These are phyloP conservation scores for Kluyveromyces sp. DNA, from an alignment of 1,139 yeast genomes.

Conservation along the genomic window DNA sequence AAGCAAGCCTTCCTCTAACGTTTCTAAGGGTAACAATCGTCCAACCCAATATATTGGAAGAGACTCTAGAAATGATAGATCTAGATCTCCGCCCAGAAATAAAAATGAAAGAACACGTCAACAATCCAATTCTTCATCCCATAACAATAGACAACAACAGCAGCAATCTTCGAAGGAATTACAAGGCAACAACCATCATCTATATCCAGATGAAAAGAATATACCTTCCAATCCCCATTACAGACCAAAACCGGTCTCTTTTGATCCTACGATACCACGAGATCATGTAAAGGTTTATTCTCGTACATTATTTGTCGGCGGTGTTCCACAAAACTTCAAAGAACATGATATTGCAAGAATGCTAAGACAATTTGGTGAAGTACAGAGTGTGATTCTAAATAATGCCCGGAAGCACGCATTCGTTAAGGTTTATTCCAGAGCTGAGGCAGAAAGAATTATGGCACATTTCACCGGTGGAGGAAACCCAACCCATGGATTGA, in stretches of 20 bases:
- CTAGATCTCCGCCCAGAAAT: constrained; percentile 7
- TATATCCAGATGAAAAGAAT: constrained; percentile 49
- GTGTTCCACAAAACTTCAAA: constrained; percentile 77
- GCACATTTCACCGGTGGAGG: constrained; percentile 40
- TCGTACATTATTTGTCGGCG: constrained; percentile 89
- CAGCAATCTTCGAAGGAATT: constrained; percentile 15
- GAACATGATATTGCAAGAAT: constrained; percentile 60
- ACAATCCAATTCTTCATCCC: constrained; percentile 2
- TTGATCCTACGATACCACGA: constrained; percentile 65
- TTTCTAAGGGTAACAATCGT: background rate
- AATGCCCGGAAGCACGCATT: constrained; percentile 91
- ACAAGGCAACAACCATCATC: constrained; percentile 27
- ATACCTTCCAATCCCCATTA: constrained; percentile 63
- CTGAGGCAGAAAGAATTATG: constrained; percentile 79
- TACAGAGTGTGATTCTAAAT: constrained; percentile 83
- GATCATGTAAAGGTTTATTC: constrained; percentile 79
- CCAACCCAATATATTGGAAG: constrained; percentile 8
- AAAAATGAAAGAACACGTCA: constrained; percentile 4
- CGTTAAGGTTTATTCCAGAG: constrained; percentile 91
- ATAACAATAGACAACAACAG: constrained; percentile 11
- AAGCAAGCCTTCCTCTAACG: background rate
- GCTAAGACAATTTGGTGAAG: constrained; percentile 86
- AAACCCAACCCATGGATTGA: constrained; percentile 41
- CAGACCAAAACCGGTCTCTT: constrained; percentile 62
- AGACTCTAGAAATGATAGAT: constrained; percentile 7